Base-by-base conservation (phyloP, 164 flowering plant genomes). In the Malania oleifera region DNA sequence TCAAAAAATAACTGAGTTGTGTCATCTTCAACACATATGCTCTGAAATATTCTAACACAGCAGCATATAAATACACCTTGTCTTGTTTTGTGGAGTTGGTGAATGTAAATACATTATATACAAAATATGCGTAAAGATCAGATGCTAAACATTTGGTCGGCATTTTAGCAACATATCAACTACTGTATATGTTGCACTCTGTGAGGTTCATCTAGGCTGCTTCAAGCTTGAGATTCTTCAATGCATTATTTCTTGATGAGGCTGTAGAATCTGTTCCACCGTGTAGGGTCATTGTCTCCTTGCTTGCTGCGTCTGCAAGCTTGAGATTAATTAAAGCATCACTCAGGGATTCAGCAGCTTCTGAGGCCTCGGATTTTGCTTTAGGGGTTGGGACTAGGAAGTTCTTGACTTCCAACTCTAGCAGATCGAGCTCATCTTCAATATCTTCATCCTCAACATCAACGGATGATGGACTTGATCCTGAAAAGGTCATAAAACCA, bases 351-450 rank as follows among this genome's bases (percentile, higher is more conserved):
- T 70, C 77, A 20, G 72, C 29, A 19, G 66, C 54, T 26, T 45
- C 65, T 23, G 60, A 49, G 41, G 62, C 59, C 44, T 47, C 65
- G 20, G 49, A 26, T 44, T 53, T 62, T 40, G 72, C 18, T 60
- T 28, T 26, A 7, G 69, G 34, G 7, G 25, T 35, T 15, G 59
- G 46, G n/a, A 27, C 68, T 17, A 59, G 56, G 14, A 52, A 57
- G n/a, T 25, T 61, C 45, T 65, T 69, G 26, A 84, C 38, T 71
- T 85, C 93, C 72, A 75, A 40, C 65, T 87, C 84, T 39, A 91
- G 73, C 65, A 70, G 69, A 63, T 62, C 70, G 41, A 91, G 82
- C 66, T 86, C 98, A 61, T 83, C 91, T 71, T 84, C 95, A 13
- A 88, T 35, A 67, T 82, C 85, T 63, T 82, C 91, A 59, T 85